Base-by-base conservation (phyloP, 306 rosid species). In the Hippophae rhamnoides region DNA sequence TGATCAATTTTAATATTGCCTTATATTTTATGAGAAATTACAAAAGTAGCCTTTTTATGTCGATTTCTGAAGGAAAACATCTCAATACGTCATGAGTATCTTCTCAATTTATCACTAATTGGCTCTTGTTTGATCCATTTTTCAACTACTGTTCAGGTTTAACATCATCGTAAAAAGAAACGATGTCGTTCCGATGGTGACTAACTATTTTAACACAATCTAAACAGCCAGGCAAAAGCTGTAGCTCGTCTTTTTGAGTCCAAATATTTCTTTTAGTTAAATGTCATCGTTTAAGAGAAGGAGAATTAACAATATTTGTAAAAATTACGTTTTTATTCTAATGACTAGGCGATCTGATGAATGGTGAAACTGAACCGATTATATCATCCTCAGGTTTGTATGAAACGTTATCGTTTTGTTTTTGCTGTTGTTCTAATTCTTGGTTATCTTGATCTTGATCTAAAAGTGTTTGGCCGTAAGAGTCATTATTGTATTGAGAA, bases 171-270 rank as follows among this genome's bases (percentile, higher is more conserved):
- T 76, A 84, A 61, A 76, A 64, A 25, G 52, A 25, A 25, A 81
- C 75, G 48, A 79, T 61, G 69, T 68, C 74, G 79, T 60, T 76
- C 48, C 70, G 81, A 54, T 68, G 69, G 18, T 9, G 40, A 46
- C 6, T 9, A 69, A 52, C 14, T 72, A 59, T 42, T 75, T 84
- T 38, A 5, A 81, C 74, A 77, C 74, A 84, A 12, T 82, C 94
- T 0, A 80, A 80, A 52, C 84, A 88, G 0, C 83, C 83, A 56
- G 75, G 89, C n/a, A 88, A 13, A 7, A 88, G 84, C 69, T 70
- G 86, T 52, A 84, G 76, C 86, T 88, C 94, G 64, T 88, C 94
- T 54, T 80, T 89, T 26, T 82, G 77, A 62, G 81, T 84, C 96
- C 94, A 88, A 10, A 12, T 49, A 49, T 84, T 54, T 9, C 87